Percentiles rank a stretch among this genome's conserved stretches.
Conservation (phyloP, 495 filamentous ascomycete species). For the Letharia lupina region DNA sequence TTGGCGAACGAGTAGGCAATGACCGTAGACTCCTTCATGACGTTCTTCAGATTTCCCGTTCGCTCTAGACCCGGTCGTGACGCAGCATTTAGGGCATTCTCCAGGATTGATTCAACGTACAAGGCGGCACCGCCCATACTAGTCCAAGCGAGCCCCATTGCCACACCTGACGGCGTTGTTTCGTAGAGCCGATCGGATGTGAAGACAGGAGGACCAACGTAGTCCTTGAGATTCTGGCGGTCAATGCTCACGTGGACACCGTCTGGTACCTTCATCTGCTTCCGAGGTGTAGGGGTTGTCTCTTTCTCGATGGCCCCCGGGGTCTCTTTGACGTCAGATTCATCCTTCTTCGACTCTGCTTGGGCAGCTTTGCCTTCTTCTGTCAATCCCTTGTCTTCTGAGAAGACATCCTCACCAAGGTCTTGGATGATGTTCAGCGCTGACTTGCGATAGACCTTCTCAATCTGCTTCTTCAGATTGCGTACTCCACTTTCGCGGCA, state of each 20-base stretch:
- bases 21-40: slow-evolving; percentile 94
- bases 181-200: slow-evolving; percentile 95
- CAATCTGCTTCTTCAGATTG: slow-evolving; percentile 98
- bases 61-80: slow-evolving; percentile 74
- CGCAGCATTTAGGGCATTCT: slow-evolving; percentile 59
- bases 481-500: slow-evolving; percentile 94
- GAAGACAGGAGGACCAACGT: slow-evolving; percentile 92
- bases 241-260: slow-evolving; percentile 77
- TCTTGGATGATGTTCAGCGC: slow-evolving; percentile 96
- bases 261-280: slow-evolving; percentile 78
- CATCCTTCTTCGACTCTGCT: slow-evolving; percentile 57
- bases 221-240: slow-evolving; percentile 91
- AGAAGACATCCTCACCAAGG: slow-evolving; percentile 74
- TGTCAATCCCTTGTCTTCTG: slow-evolving; percentile 76
- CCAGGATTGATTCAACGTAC: slow-evolving; percentile 95
- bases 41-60: slow-evolving; percentile 88
- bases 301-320: slow-evolving; percentile 55
- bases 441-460: slow-evolving; percentile 96
- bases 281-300: slow-evolving; percentile 66
- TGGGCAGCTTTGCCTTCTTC: slow-evolving; percentile 79
- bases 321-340: slow-evolving; percentile 48
- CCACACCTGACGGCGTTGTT: slow-evolving; percentile 87
- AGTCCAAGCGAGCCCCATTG: slow-evolving; percentile 99
- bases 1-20: slow-evolving; percentile 98
- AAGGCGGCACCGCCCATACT: slow-evolving; percentile 92